Evolutionary conservation across 2,329 filamentous ascomycete genomes (phyloP).

Genomic region (Diaporthe ilicicola): DNA sequence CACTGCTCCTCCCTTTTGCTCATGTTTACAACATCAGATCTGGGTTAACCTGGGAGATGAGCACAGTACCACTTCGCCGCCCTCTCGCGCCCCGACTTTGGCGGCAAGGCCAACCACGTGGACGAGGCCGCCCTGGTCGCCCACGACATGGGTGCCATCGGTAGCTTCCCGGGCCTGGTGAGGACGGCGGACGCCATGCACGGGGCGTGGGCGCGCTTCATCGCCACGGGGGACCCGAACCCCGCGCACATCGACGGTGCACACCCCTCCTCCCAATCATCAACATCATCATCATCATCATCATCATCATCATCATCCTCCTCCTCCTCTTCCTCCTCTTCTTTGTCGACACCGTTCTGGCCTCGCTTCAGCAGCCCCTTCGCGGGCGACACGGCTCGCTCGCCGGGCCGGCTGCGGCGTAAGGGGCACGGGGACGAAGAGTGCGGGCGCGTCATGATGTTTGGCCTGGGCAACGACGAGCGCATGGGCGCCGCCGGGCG

Average conservation of each 20-base stretch:
- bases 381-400: background rate
- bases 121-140: slow-evolving; percentile 54
- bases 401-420: slow-evolving; percentile 26
- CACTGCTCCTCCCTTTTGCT: no score
- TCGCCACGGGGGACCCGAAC: slow-evolving; percentile 34
- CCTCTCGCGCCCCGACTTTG: slow-evolving; percentile 25
- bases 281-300: background rate
- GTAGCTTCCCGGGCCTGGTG: slow-evolving; percentile 46
- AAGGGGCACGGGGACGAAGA: slow-evolving; percentile 28
- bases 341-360: slow-evolving; percentile 42
- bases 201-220: slow-evolving; percentile 51
- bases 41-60: no score
- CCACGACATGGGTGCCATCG: slow-evolving; percentile 50
- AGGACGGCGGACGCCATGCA: slow-evolving; percentile 53
- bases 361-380: slow-evolving; percentile 46
- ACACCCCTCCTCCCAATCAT: no score
- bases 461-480: slow-evolving; percentile 69
- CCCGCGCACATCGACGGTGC: slow-evolving; percentile 30
- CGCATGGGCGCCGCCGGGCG: slow-evolving; percentile 45
- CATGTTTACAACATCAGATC: no score
- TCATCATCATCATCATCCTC: background rate
- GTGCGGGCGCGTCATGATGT: slow-evolving; percentile 57
- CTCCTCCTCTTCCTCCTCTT: background rate
- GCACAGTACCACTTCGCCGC: slow-evolving; percentile 66
- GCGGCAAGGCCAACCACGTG: slow-evolving; percentile 55